Evolutionary conservation across 208 protist species (phyloP), one percentile per base, ranked within the genome.

Genomic region (Acanthamoeba sp.): DNA sequence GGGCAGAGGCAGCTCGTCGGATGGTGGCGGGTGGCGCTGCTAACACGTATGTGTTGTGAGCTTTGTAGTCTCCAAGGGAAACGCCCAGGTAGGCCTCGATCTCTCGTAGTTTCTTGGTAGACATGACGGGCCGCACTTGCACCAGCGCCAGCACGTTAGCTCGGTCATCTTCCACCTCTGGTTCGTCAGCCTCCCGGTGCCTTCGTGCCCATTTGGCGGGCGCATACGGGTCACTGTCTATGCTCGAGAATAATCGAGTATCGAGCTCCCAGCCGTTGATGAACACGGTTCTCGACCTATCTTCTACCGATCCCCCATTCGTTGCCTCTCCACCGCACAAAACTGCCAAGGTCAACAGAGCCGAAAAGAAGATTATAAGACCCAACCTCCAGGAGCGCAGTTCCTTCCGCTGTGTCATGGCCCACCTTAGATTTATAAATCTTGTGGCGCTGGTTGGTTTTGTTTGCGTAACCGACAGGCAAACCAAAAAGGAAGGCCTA

Each of bases 1-100:
- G 84, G 48, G 84, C 84, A 12, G 22, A 24, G 14, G 0, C 12
- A 20, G 57, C 57, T 24, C 42, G 84, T 16, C 20, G n/a, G 24
- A 91, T 18, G 18, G 84, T 69, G 32, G 18, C 84, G 0, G 36
- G 64, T 18, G 84, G 50, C 24, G 84, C 84, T 7, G 52, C 29
- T 50, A 91, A 32, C 9, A 66, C 36, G 50, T 42, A 91, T 12
- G 84, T 91, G 38, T 91, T 66, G 84, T 91, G 16, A 50, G 84
- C 84, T 18, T 91, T 59, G 84, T 91, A 91, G 27, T 10, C 12
- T 1, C 50, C 52, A 0, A 91, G 55, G 0, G 16, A n/a, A 20
- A 34, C 20, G 3, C 84, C 55, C 50, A 69, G 20, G 48, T 91
- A 69, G 84, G n/a, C 40, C 50, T 91, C 50, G 24, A 91, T 91